phyloP scores from a whole-genome alignment of 805 yeast genomes.

The Candida berthetii region DNA sequence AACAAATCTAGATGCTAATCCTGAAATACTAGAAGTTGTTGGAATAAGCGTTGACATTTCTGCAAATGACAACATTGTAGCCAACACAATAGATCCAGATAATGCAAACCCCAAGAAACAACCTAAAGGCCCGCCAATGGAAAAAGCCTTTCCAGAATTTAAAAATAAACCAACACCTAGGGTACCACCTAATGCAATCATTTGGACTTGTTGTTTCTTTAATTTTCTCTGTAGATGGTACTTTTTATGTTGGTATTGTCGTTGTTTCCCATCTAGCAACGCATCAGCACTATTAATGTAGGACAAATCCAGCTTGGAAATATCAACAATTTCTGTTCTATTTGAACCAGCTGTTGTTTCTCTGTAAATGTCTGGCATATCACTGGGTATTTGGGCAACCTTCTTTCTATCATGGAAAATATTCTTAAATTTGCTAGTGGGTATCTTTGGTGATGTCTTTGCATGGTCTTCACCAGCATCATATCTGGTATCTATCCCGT shows the following conservation, averaged over 20 bases:
- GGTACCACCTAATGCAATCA: constrained; percentile 76
- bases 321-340: constrained; percentile 19
- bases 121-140: constrained; percentile 75
- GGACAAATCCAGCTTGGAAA: constrained; percentile 8
- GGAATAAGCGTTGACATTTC: constrained; percentile 80
- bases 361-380: background rate
- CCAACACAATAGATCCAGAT: constrained; percentile 59
- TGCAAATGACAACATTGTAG: constrained; percentile 69
- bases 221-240: constrained; percentile 47
- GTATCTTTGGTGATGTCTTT: background rate
- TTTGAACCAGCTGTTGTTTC: constrained; percentile 5
- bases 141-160: constrained; percentile 66
- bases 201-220: constrained; percentile 62
- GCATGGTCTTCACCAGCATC: constrained; percentile 16
- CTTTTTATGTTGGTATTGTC: background rate
- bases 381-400: background rate
- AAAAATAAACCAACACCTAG: constrained; percentile 71
- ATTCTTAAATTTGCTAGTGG: background rate
- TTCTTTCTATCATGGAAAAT: constrained; percentile 1
- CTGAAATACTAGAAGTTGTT: constrained; percentile 73
- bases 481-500: constrained; percentile 15
- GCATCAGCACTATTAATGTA: background rate
- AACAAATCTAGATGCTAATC: constrained; percentile 66
- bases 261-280: background rate
- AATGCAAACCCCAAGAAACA: constrained; percentile 60